Evolutionary conservation across 2,329 filamentous ascomycete genomes (phyloP), one percentile per base, ranked within the genome.

Genomic region (Aspergillus sp.): DNA sequence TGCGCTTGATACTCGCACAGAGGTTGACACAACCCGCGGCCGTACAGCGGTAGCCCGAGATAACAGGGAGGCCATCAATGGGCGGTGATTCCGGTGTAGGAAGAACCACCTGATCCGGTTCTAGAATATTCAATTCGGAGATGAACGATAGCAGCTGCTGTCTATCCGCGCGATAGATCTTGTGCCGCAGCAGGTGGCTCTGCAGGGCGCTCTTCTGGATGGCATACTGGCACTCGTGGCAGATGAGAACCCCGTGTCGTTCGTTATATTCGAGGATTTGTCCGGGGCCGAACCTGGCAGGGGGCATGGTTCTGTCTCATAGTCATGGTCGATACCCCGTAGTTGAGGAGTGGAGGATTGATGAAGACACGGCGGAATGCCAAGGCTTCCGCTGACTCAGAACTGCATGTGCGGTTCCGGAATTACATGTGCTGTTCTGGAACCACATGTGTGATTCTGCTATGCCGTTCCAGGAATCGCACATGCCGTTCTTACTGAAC

Each of bases 161-260:
- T 27, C 57, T 19, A 14, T 59, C 52, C 6, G n/a, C 24, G 23
- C 57, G 57, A n/a, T 59, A 59, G 35, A 59, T 55, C 17, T 56
- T 55, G 35, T 59, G 57, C 2, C 57, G 57, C 9, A 59, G 57
- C 17, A 59, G 37, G 31, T 59, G 57, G 57, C 57, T 55, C 21
- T 44, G 31, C 35, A 59, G 21, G 6, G 57, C 57, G 19, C 31
- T 56, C 27, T 59, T 59, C 41, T 59, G 57, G 44, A 59, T 59
- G 6, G 47, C 57, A 23, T 59, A 59, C 19, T 44, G 52, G 24
- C 57, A 59, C 11, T 59, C 52, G 23, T 37, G 57, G 31, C 57
- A 59, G 52, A 59, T 52, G 6, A 59, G 47, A 11, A 59, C 52
- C 2, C 48, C 27, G 35, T 59, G 56, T 19, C 24, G 27, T 1